Base-by-base conservation (phyloP, 2,329 filamentous ascomycete species). In the Colletotrichum sansevieriae region DNA sequence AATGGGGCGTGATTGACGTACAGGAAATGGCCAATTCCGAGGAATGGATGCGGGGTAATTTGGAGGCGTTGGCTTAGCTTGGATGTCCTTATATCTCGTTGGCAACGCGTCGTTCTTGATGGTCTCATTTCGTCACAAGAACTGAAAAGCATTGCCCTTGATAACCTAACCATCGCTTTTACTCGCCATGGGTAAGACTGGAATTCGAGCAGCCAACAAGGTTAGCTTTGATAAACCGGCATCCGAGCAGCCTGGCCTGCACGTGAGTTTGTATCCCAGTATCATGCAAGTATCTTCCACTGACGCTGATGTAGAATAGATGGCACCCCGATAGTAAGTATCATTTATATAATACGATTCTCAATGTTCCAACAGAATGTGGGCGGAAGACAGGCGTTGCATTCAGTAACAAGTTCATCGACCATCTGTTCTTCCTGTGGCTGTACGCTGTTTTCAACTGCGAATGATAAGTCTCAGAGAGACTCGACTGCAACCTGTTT, bases 301-400 rank as follows among this genome's bases (percentile, higher is more conserved):
- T 63, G 9, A 56, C 39, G n/a, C 15, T 52, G 12, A 60, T 15
- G 11, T 25, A 94, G 92, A 98, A 98, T 76, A 87, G 94, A 78
- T 97, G 94, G 95, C 95, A 98, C 76, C 95, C 95, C 41, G 94
- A 97, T 72, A 91, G 93, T 94, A 84, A 60, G 84, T 76, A 12
- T 12, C 13, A 9, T 1, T 39, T 2, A 4, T 39, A 12, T 13
- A 2, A 5, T 11, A 9, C 37, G 37, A 39, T 6, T 6, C 3
- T 15, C 15, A 13, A 7, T 18, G 33, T 52, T 52, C 25, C 15
- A 33, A 55, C n/a, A 15, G 43, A 18, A 1, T 12, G 9, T 12
- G 15, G 43, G 9, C 15, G 43, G 1, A 29, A 29, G 29, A 29
- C 29, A 29, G 29, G 29, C 2, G 29, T 29, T 29, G 29, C 0